A percentile compares a stretch with the other conserved stretches of the same genome.
These are phyloP conservation scores for Chlamydomonas reinhardtii DNA, from an alignment of 163 green algal genomes.

Conservation along the genomic window DNA sequence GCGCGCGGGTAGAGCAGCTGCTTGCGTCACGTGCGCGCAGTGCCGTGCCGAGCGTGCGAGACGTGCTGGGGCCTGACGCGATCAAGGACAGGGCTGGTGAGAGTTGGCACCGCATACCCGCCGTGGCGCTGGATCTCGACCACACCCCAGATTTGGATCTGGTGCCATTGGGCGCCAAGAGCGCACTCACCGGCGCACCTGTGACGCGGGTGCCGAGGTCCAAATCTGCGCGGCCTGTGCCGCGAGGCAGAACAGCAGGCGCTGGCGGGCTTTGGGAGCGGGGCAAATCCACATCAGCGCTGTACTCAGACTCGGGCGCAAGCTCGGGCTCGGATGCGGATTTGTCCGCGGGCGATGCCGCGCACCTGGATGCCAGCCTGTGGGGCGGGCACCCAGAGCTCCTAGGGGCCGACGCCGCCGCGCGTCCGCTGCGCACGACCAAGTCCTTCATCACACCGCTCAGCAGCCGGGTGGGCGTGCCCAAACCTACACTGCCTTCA, in stretches of 20 bases:
- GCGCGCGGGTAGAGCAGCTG: too few species aligned
- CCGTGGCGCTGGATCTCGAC: not conserved
- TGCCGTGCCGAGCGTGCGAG: too few species aligned
- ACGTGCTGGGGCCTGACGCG: too few species aligned
- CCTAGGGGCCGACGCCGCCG: not conserved
- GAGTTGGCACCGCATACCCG: not conserved
- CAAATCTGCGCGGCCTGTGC: not conserved
- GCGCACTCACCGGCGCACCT: too few species aligned
- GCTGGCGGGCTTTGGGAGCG: not conserved
- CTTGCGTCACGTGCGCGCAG: too few species aligned
- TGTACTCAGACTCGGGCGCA: too few species aligned
- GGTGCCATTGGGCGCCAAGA: too few species aligned
- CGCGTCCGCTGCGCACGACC: not conserved
- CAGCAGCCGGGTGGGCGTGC: too few species aligned
- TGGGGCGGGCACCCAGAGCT: not conserved
- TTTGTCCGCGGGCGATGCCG: not conserved
- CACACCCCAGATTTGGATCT: not conserved
- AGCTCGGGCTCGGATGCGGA: too few species aligned
- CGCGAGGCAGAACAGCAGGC: too few species aligned
- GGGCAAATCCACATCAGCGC: too few species aligned
- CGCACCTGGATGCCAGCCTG: not conserved
- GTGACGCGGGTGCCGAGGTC: not conserved
- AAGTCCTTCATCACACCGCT: not conserved
- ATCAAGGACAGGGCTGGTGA: not conserved
- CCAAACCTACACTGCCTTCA: not conserved